A percentile compares a stretch with the other conserved stretches of the same genome.
These are phyloP conservation scores for Priceomyces melissophilus DNA, from an alignment of 805 yeast genomes.

Conservation along the genomic window DNA sequence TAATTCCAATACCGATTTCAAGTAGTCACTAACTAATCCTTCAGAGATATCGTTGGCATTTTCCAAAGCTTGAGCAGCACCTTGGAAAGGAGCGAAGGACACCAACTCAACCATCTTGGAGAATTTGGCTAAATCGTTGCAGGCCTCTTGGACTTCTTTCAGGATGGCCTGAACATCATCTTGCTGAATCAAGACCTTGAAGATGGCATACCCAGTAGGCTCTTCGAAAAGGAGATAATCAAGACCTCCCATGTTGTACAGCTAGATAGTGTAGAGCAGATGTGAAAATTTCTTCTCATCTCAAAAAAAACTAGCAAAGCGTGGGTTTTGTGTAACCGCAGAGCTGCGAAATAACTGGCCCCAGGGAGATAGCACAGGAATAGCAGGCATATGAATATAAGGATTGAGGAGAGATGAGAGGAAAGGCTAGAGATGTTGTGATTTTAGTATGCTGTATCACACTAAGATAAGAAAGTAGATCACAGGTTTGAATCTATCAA, in stretches of 20 bases:
- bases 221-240: constrained; percentile 95
- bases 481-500: no score
- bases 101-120: constrained; percentile 91
- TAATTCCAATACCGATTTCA: constrained; percentile 83
- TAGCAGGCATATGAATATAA: no score
- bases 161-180: constrained; percentile 90
- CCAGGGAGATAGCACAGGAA: no score
- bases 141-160: constrained; percentile 90
- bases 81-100: constrained; percentile 97
- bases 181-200: constrained; percentile 89
- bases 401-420: no score
- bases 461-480: no score
- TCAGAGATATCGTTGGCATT: constrained; percentile 97
- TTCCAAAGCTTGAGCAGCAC: constrained; percentile 98
- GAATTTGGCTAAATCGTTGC: constrained; percentile 79
- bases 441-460: no score
- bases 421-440: no score
- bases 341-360: no score
- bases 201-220: constrained; percentile 97
- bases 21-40: constrained; percentile 90
- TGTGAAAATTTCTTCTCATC: no score
- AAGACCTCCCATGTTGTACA: constrained; percentile 61
- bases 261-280: no score
- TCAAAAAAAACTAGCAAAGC: no score
- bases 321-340: no score